Conservation (phyloP, 2,329 filamentous ascomycete genomes). For the Cladobotryum mycophilum region DNA sequence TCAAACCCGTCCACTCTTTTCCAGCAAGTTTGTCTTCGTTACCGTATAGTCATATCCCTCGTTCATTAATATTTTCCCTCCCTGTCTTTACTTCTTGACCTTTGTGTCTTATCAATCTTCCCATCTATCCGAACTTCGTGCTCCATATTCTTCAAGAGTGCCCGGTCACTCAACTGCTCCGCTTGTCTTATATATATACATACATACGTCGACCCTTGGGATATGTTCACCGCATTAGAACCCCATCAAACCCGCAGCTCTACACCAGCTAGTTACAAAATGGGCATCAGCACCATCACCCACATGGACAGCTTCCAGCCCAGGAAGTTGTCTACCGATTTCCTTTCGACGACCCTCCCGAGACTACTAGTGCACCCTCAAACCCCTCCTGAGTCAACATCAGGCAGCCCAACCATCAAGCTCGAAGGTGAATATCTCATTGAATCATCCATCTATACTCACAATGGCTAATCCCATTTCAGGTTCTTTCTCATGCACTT, state of each 20-base stretch:
- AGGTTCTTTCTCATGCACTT: constrained; percentile 18
- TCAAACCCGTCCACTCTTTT: constrained; percentile 14
- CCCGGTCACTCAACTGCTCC: not conserved
- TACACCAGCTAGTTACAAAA: constrained; percentile 14
- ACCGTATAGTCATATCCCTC: constrained; percentile 20
- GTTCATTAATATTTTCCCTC: constrained; percentile 18
- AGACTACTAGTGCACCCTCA: constrained; percentile 18
- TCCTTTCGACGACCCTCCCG: constrained; percentile 14
- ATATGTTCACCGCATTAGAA: constrained; percentile 11
- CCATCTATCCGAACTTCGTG: constrained; percentile 5
- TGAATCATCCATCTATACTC: not conserved
- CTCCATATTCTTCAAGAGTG: constrained; percentile 1
- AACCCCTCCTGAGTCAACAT: constrained; percentile 27
- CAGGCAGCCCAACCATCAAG: constrained; percentile 29
- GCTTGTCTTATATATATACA: constrained; percentile 13
- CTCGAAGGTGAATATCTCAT: constrained; percentile 22
- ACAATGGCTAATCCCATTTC: constrained; percentile 6
- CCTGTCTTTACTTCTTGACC: constrained; percentile 11
- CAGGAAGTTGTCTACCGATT: constrained; percentile 17
- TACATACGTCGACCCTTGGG: constrained; percentile 3
- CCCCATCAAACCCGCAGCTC: constrained; percentile 12
- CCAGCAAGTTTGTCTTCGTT: constrained; percentile 17
- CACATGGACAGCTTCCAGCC: constrained; percentile 14
- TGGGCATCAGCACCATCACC: constrained; percentile 18
- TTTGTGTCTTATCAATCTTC: constrained; percentile 6